Percentiles rank a stretch among this genome's conserved stretches.
Conservation (phyloP, 768 basidiomycete genomes). For the Boletales sp. region DNA sequence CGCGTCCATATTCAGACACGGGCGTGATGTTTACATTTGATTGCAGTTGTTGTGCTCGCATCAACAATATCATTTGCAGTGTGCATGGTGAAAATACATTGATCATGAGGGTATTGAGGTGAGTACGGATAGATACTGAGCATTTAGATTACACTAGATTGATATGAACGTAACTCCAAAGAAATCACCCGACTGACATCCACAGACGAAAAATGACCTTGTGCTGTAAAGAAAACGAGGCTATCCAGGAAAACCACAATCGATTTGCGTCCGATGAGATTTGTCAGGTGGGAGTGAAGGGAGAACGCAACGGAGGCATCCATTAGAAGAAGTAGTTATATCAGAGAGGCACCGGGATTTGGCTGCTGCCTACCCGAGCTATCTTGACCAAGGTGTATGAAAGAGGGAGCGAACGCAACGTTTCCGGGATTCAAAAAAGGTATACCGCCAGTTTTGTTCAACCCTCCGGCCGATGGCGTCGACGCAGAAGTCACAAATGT, state of each 20-base stretch:
- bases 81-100: conserved; percentile 1
- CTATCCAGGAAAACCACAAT: conserved; percentile 3
- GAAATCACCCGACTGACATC: conserved; percentile 13
- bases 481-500: conserved; percentile 22
- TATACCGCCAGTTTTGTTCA: conserved; percentile 6
- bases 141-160: conserved; percentile 22
- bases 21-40: conserved; percentile 17
- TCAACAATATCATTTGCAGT: background rate
- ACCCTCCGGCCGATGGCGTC: conserved; percentile 22
- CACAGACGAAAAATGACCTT: background rate
- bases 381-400: conserved; percentile 17
- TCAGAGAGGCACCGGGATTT: conserved; percentile 46
- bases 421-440: conserved; percentile 15
- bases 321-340: conserved; percentile 31
- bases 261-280: background rate
- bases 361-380: conserved; percentile 34
- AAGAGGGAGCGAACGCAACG: conserved; percentile 21
- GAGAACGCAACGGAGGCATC: background rate
- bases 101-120: conserved; percentile 14
- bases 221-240: background rate
- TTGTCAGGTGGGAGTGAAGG: background rate
- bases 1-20: conserved; percentile 10
- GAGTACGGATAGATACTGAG: conserved; percentile 7
- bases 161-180: conserved; percentile 4
- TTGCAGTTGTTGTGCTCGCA: conserved; percentile 2